Percentiles rank a stretch among this genome's conserved stretches.
phyloP scores from a whole-genome alignment of 2,329 filamentous ascomycete genomes.

The Ophiosphaerella korrae region DNA sequence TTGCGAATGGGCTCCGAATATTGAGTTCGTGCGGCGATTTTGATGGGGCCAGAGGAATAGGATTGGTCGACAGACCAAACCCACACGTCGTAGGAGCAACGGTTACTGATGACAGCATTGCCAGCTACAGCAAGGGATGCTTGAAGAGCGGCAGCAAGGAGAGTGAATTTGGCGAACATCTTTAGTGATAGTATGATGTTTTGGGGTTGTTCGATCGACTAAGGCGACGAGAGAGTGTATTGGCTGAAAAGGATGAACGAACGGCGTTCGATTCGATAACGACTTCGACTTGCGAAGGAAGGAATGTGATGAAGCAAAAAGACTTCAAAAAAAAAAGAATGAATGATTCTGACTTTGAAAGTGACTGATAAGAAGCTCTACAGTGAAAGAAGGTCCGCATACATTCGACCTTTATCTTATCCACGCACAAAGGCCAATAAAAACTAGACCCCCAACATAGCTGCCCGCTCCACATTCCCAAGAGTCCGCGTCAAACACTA shows the following conservation, averaged over 20 bases:
- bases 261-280: not conserved
- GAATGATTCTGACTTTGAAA: no score
- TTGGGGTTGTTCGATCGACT: not conserved
- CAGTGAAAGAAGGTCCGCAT: no score
- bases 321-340: constrained; percentile 1
- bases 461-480: not conserved
- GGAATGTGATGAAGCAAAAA: constrained; percentile 5
- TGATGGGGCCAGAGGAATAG: constrained; percentile 10
- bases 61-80: constrained; percentile 26
- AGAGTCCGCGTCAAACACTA: not conserved
- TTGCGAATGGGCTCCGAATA: constrained; percentile 25
- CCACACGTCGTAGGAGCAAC: constrained; percentile 34
- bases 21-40: constrained; percentile 22
- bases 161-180: constrained; percentile 25
- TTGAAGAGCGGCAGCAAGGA: constrained; percentile 23
- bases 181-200: not conserved
- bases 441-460: no score
- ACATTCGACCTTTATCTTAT: no score
- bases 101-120: constrained; percentile 31
- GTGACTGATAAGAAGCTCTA: no score
- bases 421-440: constrained; percentile 1
- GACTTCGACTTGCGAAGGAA: constrained; percentile 2
- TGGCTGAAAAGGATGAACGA: not conserved
- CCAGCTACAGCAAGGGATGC: constrained; percentile 24
- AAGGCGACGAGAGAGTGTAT: not conserved